These are phyloP conservation scores for Pseudogymnoascus sp. DNA, from an alignment of 2,329 filamentous ascomycete genomes.

Conservation along the genomic window DNA sequence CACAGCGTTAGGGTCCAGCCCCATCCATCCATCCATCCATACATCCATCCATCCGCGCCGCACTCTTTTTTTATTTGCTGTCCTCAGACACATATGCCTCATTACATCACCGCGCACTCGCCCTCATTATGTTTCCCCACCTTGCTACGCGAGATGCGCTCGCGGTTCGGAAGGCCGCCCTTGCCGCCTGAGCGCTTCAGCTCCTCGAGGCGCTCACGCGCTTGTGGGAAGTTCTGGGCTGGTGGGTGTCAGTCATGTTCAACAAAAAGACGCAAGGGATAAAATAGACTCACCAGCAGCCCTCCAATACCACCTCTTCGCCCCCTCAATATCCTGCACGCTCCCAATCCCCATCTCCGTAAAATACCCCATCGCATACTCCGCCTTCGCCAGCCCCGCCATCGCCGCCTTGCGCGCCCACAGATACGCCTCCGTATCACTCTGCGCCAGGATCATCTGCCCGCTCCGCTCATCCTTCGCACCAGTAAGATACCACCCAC, in stretches of 20 bases:
- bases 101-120: conserved; percentile 76
- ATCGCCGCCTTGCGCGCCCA: conserved; percentile 93
- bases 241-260: conserved; percentile 14
- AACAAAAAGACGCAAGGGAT: neutral
- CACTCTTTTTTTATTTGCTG: neutral
- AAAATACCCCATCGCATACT: conserved; percentile 98
- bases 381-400: conserved; percentile 81
- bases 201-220: conserved; percentile 85
- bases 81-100: neutral
- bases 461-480: conserved; percentile 30
- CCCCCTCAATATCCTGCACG: conserved; percentile 80
- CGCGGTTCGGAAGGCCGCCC: conserved; percentile 56
- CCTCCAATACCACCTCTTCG: conserved; percentile 96
- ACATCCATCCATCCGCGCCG: neutral
- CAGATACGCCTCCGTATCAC: conserved; percentile 90
- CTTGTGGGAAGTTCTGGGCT: conserved; percentile 95
- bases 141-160: conserved; percentile 73
- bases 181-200: conserved; percentile 73
- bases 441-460: conserved; percentile 80
- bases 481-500: conserved; percentile 93
- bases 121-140: conserved; percentile 79
- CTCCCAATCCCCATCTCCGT: conserved; percentile 92
- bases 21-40: neutral
- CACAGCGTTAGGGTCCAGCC: neutral
- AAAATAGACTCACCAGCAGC: conserved; percentile 70